A percentile compares a stretch with the other conserved stretches of the same genome.
Conservation (phyloP, 495 filamentous ascomycete genomes). For the Terfezia boudieri region DNA sequence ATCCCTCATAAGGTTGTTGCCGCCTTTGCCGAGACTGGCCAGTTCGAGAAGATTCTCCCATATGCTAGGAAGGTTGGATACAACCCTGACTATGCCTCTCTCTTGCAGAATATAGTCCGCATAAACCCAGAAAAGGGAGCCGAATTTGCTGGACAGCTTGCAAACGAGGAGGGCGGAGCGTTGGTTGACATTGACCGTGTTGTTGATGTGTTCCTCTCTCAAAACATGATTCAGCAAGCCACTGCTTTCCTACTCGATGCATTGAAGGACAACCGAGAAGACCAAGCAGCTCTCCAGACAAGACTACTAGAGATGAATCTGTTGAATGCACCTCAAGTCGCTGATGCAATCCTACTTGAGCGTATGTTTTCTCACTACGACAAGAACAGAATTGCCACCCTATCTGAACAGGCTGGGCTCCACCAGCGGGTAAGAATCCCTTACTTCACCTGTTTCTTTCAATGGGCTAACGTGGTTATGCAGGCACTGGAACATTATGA, state of each 20-base stretch:
- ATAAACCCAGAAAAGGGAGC: slow-evolving; percentile 85
- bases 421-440: slow-evolving; percentile 35
- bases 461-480: slow-evolving; percentile 10
- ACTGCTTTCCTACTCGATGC: slow-evolving; percentile 93
- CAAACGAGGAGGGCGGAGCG: slow-evolving; percentile 61
- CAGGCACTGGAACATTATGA: slow-evolving; percentile 78
- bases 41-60: slow-evolving; percentile 85
- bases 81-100: slow-evolving; percentile 70
- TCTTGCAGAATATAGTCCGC: slow-evolving; percentile 79
- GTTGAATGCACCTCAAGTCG: slow-evolving; percentile 84
- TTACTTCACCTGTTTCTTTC: slow-evolving; percentile 1
- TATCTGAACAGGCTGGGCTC: slow-evolving; percentile 81
- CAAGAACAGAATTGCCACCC: slow-evolving; percentile 56
- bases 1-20: slow-evolving; percentile 81
- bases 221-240: slow-evolving; percentile 92
- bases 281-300: slow-evolving; percentile 83
- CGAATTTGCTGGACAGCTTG: slow-evolving; percentile 75
- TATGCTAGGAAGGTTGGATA: slow-evolving; percentile 70
- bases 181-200: slow-evolving; percentile 86
- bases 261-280: slow-evolving; percentile 77
- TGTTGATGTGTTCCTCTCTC: slow-evolving; percentile 90
- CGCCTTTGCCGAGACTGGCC: slow-evolving; percentile 80
- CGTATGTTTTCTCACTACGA: slow-evolving; percentile 97
- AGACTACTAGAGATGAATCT: slow-evolving; percentile 96
- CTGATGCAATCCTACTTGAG: slow-evolving; percentile 89